phyloP scores from a whole-genome alignment of 805 yeast genomes.

The Yarrowia deformans region DNA sequence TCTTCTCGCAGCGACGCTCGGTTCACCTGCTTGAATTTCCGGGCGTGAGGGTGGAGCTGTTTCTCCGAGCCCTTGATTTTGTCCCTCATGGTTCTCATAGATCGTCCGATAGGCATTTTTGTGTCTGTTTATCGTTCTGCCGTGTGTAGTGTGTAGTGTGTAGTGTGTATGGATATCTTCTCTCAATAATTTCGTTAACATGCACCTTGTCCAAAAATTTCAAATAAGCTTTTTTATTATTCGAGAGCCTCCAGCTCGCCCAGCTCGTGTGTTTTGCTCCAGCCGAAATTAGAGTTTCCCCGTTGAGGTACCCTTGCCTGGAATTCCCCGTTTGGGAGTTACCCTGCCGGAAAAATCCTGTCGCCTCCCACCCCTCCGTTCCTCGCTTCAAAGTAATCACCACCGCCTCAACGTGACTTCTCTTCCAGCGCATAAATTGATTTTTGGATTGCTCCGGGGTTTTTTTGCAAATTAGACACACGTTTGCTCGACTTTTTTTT shows the following conservation, averaged over 20 bases:
- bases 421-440: slow-evolving; percentile 14
- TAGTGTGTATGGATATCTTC: neutral
- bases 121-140: neutral
- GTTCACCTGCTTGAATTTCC: slow-evolving; percentile 82
- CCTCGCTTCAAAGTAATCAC: neutral
- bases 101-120: slow-evolving; percentile 72
- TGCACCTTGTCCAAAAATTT: slow-evolving; percentile 27
- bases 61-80: slow-evolving; percentile 62
- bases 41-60: slow-evolving; percentile 82
- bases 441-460: slow-evolving; percentile 18
- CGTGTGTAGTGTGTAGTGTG: slow-evolving; percentile 5
- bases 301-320: slow-evolving; percentile 23
- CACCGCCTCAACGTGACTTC: slow-evolving; percentile 34
- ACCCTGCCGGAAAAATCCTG: slow-evolving; percentile 31
- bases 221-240: slow-evolving; percentile 6
- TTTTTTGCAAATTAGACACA: slow-evolving; percentile 27
- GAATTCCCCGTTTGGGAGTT: neutral
- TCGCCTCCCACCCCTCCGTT: slow-evolving; percentile 23
- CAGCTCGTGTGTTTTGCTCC: too few species aligned
- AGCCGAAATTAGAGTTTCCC: neutral
- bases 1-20: slow-evolving; percentile 87
- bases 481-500: slow-evolving; percentile 24
- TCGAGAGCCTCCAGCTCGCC: too few species aligned
- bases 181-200: neutral
- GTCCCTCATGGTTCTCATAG: slow-evolving; percentile 69